Conservation (phyloP, 805 yeast genomes). For the Myxozyma neglecta region DNA sequence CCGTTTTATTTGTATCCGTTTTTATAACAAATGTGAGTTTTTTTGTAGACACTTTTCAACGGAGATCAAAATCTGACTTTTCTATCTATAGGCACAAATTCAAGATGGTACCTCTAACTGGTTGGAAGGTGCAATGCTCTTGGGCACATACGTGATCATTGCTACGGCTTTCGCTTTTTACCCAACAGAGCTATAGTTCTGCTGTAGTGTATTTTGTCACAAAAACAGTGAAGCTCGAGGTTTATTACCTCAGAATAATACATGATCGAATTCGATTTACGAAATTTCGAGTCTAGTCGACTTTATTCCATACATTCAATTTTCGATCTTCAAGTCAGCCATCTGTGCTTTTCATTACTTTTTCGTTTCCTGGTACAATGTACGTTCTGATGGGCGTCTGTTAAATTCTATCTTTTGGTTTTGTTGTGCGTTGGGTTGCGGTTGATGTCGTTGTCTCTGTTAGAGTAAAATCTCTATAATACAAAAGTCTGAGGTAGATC, state of each 20-base stretch:
- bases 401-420: background rate
- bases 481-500: background rate
- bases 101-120: slow-evolving; percentile 95
- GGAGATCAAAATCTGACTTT: background rate
- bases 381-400: background rate
- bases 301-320: no score
- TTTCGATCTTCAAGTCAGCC: no score
- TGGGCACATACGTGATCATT: slow-evolving; percentile 81
- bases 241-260: background rate
- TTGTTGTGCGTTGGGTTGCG: no score
- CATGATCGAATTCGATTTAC: no score
- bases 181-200: slow-evolving; percentile 47
- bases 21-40: slow-evolving; percentile 62
- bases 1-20: slow-evolving; percentile 84
- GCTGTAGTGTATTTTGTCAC: background rate
- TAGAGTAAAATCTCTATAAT: background rate
- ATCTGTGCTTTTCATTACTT: no score
- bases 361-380: no score
- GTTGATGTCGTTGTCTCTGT: no score
- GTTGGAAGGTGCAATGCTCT: slow-evolving; percentile 93
- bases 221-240: no score
- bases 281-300: no score
- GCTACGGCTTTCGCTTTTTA: slow-evolving; percentile 88
- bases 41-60: background rate
- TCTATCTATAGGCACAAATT: slow-evolving; percentile 43